Base-by-base conservation (phyloP, 352 stramenopile genomes). In the Globisporangium mamillatum region DNA sequence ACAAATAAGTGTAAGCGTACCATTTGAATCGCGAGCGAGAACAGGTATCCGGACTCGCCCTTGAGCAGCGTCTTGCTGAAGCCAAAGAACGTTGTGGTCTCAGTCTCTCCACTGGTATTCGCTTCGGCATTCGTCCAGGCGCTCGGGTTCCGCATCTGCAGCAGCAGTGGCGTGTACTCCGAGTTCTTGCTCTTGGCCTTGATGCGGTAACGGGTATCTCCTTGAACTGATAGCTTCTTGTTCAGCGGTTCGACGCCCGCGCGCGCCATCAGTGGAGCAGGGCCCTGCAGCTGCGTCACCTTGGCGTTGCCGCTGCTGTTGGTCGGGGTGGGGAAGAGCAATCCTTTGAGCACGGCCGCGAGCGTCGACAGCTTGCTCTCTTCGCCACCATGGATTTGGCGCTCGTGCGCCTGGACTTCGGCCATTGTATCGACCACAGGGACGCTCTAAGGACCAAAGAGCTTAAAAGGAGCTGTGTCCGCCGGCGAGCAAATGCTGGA, bases 1-100 rank as follows among this genome's bases (percentile, higher is more conserved):
- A 22, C 18, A 36, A 32, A 65, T 10, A 32, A 16, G 20, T 3
- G n/a, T 32, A 20, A 46, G 2, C 70, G 9, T 54, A 80, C 74
- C 74, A 80, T 80, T 74, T 80, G 74, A 10, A 67, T 22, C 8
- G 74, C 71, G 36, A 80, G 74, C 5, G 74, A 71, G 25, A 73
- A 74, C 32, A 80, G 46, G 60, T 70, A 77, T 34, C 52, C 53
- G n/a, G 60, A 56, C 54, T 80, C 74, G 52, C 74, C 68, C 24
- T 71, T 44, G 14, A 80, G 67, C 27, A 80, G 64, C 27, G 57
- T 34, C 29, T 52, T 62, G 2, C 62, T 66, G 55, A 80, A 77
- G n/a, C 74, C 74, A 60, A 60, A 72, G 10, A 75, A 4, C 50
- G 58, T 44, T 34, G 58, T 57, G 12, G 16, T 24, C 3, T 25